Evolutionary conservation across 352 stramenopile genomes (phyloP).

Genomic region (Blastocystis hominis): DNA sequence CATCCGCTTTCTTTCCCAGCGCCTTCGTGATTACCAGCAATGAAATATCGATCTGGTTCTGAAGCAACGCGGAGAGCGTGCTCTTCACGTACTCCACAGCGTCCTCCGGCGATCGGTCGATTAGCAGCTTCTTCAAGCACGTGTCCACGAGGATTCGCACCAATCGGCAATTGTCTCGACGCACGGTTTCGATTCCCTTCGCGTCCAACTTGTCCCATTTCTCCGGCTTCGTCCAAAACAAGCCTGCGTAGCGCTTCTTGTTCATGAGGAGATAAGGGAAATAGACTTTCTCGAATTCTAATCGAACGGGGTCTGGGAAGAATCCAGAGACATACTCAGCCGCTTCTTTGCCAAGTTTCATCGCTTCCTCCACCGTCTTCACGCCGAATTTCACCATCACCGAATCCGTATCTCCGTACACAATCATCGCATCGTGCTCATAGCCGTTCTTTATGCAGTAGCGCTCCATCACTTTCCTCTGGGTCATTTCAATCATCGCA

Average conservation of each 20-base stretch:
- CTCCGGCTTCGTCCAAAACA: conserved; percentile 81
- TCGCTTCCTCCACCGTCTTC: conserved; percentile 84
- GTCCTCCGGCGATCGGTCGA: conserved; percentile 83
- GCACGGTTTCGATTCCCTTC: conserved; percentile 93
- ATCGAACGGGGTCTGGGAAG: conserved; percentile 88
- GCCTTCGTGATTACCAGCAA: conserved; percentile 97
- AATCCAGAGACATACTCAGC: conserved; percentile 86
- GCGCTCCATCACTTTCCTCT: conserved; percentile 85
- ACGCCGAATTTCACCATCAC: conserved; percentile 99
- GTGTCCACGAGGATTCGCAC: conserved; percentile 92
- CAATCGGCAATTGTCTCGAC: conserved; percentile 94
- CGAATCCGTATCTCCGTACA: conserved; percentile 98
- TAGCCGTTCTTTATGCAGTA: conserved; percentile 87
- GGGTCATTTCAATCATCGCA: conserved; percentile 88
- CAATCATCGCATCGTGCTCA: conserved; percentile 83
- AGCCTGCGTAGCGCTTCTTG: conserved; percentile 92
- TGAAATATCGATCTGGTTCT: conserved; percentile 99
- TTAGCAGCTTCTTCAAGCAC: conserved; percentile 92
- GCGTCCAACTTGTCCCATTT: conserved; percentile 98
- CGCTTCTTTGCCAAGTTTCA: conserved; percentile 90
- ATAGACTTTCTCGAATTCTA: conserved; percentile 99
- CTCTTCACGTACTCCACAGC: conserved; percentile 93
- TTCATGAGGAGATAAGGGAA: conserved; percentile 99
- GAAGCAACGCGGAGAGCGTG: conserved; percentile 91
- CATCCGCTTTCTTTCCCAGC: conserved; percentile 78